Evolutionary conservation across 345 rosid species (phyloP), one percentile per base, ranked within the genome.

Genomic region (Camelina neglecta): DNA sequence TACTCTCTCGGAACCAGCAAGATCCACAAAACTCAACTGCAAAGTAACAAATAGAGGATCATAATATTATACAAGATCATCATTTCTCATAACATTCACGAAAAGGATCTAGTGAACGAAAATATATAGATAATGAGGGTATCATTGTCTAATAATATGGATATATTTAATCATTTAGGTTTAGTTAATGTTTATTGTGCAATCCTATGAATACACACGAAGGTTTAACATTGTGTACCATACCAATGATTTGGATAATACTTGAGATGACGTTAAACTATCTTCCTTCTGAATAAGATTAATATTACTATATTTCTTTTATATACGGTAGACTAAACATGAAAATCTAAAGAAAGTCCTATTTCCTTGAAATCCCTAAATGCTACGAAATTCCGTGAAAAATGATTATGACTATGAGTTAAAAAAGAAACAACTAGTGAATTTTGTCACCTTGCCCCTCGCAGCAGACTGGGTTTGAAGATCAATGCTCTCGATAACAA

Each of bases 21-120:
- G 97, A 73, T 94, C 98, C 53, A 92, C 98, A 84, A 94, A 94
- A 79, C 98, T 94, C 75, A 94, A 60, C 98, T 92, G 90, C 85
- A 84, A 49, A 78, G 45, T 11, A 66, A 16, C 72, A 65, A 31
- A 51, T 58, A 49, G 12, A 73, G 11, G 11, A 45, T 62, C 49
- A 62, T 2, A 42, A 75, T 48, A 18, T 53, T 12, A 41, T 54
- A 24, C n/a, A 53, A 29, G 59, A 20, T 38, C 3, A 38, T 38
- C 41, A 7, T 8, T 36, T 36, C 41, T 36, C 42, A 38, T 8
- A 38, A 9, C 3, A 9, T 9, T 38, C 42, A 10, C 11, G 42
- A 38, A 38, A 38, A 38, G 56, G 12, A 69, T 8, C 18, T 49
- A 5, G 26, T 13, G 42, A 38, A 38, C 42, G 11, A 38, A 10